These are phyloP conservation scores for Helicostylum pulchrum DNA, from an alignment of 192 early-diverging fungal species.

Conservation along the genomic window DNA sequence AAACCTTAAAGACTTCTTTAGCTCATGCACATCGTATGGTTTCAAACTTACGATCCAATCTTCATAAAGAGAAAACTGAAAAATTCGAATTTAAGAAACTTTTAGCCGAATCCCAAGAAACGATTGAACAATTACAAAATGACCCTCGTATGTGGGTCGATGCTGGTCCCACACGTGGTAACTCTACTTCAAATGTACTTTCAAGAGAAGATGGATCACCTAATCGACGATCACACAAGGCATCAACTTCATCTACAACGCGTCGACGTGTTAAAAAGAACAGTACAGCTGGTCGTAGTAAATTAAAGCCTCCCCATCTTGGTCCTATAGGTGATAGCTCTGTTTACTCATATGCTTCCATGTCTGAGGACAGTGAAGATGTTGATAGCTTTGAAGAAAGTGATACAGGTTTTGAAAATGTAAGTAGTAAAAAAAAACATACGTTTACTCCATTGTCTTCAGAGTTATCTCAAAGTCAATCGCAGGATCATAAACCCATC, in stretches of 20 bases:
- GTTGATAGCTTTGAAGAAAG: slow-evolving; percentile 14
- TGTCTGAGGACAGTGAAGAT: slow-evolving; percentile 16
- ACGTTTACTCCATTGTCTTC: slow-evolving; percentile 22
- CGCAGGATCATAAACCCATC: slow-evolving; percentile 5
- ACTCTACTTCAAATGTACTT: background rate
- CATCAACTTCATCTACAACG: slow-evolving; percentile 3
- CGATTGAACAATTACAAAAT: slow-evolving; percentile 51
- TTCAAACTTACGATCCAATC: slow-evolving; percentile 46
- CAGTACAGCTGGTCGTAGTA: background rate
- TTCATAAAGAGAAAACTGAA: slow-evolving; percentile 52
- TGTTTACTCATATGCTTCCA: background rate
- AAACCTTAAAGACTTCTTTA: slow-evolving; percentile 37
- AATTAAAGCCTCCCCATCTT: background rate
- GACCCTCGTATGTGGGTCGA: slow-evolving; percentile 40
- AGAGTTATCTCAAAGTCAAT: slow-evolving; percentile 27
- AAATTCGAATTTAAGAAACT: slow-evolving; percentile 54
- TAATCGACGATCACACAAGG: background rate
- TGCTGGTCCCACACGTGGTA: background rate
- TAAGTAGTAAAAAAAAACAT: background rate
- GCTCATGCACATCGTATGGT: slow-evolving; percentile 52
- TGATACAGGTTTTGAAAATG: slow-evolving; percentile 16
- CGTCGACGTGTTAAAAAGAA: slow-evolving; percentile 3
- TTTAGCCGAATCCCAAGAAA: slow-evolving; percentile 54
- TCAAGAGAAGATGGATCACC: background rate
- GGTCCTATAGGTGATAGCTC: slow-evolving; percentile 3